phyloP scores from a whole-genome alignment of 2,329 filamentous ascomycete species.

The Fusarium zealandicum region DNA sequence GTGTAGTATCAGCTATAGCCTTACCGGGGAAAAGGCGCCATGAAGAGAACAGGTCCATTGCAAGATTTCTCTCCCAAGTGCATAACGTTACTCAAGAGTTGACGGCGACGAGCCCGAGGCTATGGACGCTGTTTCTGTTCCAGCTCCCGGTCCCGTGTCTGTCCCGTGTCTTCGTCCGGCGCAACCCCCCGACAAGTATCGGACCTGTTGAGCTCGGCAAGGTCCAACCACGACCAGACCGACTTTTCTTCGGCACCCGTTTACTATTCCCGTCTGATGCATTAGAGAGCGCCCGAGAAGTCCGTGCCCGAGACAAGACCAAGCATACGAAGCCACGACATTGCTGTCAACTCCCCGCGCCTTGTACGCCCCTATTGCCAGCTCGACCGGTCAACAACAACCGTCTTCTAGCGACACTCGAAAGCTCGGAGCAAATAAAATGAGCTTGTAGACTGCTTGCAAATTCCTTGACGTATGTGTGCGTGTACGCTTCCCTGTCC shows the following conservation, averaged over 20 bases:
- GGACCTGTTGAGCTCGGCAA: slow-evolving; percentile 13
- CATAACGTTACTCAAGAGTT: not conserved
- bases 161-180: slow-evolving; percentile 9
- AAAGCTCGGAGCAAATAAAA: slow-evolving; percentile 3
- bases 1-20: slow-evolving; percentile 18
- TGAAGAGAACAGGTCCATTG: not conserved
- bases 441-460: slow-evolving; percentile 1
- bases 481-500: slow-evolving; percentile 10
- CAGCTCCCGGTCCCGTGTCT: slow-evolving; percentile 4
- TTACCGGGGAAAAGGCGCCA: slow-evolving; percentile 9
- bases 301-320: slow-evolving; percentile 13
- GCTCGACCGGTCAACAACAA: slow-evolving; percentile 32
- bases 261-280: slow-evolving; percentile 13
- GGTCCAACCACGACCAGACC: slow-evolving; percentile 15
- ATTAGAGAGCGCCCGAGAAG: slow-evolving; percentile 8
- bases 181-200: slow-evolving; percentile 27
- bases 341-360: slow-evolving; percentile 17
- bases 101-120: not conserved
- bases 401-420: slow-evolving; percentile 7
- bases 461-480: slow-evolving; percentile 15
- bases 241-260: slow-evolving; percentile 19
- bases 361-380: slow-evolving; percentile 21
- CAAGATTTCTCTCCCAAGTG: not conserved
- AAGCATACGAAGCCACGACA: slow-evolving; percentile 23
- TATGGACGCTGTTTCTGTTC: not conserved